Base-by-base conservation (phyloP, 2,329 filamentous ascomycete species). In the Phyllosticta ampelicida region DNA sequence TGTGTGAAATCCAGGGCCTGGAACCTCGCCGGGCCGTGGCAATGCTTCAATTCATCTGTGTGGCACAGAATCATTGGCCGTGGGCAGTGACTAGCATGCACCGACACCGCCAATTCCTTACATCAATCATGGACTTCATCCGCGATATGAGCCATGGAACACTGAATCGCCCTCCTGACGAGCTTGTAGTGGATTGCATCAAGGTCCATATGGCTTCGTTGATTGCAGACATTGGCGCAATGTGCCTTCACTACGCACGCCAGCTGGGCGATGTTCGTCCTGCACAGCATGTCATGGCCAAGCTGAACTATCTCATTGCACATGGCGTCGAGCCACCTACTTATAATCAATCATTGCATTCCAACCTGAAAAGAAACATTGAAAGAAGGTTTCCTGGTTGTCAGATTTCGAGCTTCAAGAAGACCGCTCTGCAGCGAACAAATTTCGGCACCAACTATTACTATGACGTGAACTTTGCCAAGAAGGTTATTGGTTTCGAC, bases 11-110 rank as follows among this genome's bases (percentile, higher is more conserved):
- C 61, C 78, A 81, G 21, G 76, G 80, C 1, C 70, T 91, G 20
- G 78, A 86, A 9, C 78, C 81, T n/a, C 62, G 64, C 16, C 82
- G 90, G 62, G 83, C 86, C 3, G 75, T 90, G 20, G 84, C 87
- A 0, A 84, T 96, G 65, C 78, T 99, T 16, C 86, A 92, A 65
- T 97, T 97, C 69, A 83, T 96, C 44, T 85, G 89, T 2, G 84
- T 87, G 2, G 89, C 92, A 4, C 91, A 96, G 68, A 94, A 96
- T 70, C 89, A 90, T 68, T 97, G 92, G 92, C 87, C 91, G 1
- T 96, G 92, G 89, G 91, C 90, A 1, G 90, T 95, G 59, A 86
- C 89, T 59, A 85, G 87, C 48, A 76, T 95, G 36, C 83, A 87
- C 61, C 85, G 85, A 60, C 87, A 95, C 65, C 79, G 81, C 0